A percentile compares a stretch with the other conserved stretches of the same genome.
These are phyloP conservation scores for Cyberlindnera misumaiensis DNA, from an alignment of 805 yeast genomes.

Conservation along the genomic window DNA sequence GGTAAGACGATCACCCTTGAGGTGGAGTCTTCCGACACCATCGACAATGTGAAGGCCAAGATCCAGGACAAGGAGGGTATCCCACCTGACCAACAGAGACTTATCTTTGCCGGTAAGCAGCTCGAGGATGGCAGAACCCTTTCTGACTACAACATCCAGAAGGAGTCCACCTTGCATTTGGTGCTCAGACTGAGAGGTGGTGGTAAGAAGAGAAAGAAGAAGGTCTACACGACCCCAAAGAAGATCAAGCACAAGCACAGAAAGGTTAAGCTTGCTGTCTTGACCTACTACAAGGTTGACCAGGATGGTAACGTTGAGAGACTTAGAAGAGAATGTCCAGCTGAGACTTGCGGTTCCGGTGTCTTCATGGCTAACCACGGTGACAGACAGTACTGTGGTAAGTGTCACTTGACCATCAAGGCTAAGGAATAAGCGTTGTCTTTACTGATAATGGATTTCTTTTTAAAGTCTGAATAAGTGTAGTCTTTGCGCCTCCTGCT, in stretches of 20 bases:
- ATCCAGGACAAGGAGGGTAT: slow-evolving; percentile 97
- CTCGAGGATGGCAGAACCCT: slow-evolving; percentile 94
- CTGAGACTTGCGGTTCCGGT: slow-evolving; percentile 95
- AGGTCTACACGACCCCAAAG: slow-evolving; percentile 99
- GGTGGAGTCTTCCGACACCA: slow-evolving; percentile 96
- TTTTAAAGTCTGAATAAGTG: no score
- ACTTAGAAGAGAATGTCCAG: slow-evolving; percentile 97
- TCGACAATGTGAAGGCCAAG: slow-evolving; percentile 94
- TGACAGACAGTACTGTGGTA: slow-evolving; percentile 99
- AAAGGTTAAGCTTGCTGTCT: slow-evolving; percentile 98
- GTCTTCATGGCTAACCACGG: slow-evolving; percentile 98
- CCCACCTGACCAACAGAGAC: slow-evolving; percentile 97
- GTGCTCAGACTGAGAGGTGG: slow-evolving; percentile 98
- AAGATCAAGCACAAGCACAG: slow-evolving; percentile 99
- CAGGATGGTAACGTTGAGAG: slow-evolving; percentile 97
- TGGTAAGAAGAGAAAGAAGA: slow-evolving; percentile 99
- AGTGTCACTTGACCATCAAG: slow-evolving; percentile 93
- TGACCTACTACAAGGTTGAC: slow-evolving; percentile 98
- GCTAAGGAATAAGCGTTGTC: slow-evolving; percentile 25
- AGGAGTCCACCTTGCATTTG: slow-evolving; percentile 93
- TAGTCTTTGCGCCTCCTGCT: no score
- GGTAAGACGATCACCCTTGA: slow-evolving; percentile 99
- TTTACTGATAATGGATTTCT: slow-evolving; percentile 1
- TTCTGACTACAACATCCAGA: slow-evolving; percentile 96
- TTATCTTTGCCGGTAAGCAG: slow-evolving; percentile 96